These are phyloP conservation scores for Hypomyces rosellus DNA, from an alignment of 2,329 filamentous ascomycete genomes.

Conservation along the genomic window DNA sequence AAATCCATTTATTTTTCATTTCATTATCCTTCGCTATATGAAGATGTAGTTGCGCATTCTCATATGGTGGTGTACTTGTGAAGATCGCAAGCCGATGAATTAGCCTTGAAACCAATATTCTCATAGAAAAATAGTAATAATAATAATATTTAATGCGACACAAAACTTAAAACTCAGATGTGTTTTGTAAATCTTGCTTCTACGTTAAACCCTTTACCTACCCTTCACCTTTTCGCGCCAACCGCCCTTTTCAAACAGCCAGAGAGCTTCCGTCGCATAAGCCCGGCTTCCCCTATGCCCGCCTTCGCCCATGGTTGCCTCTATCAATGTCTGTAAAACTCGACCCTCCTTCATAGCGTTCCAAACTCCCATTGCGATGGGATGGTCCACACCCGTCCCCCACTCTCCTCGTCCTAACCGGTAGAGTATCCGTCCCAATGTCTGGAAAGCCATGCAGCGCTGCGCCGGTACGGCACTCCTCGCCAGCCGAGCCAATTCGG, in stretches of 20 bases:
- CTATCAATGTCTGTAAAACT: slow-evolving; percentile 68
- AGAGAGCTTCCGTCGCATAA: slow-evolving; percentile 84
- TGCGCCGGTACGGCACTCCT: slow-evolving; percentile 80
- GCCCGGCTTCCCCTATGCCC: slow-evolving; percentile 74
- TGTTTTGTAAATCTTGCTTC: background rate
- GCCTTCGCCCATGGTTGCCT: slow-evolving; percentile 63
- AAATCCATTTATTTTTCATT: background rate
- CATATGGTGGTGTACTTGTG: no score
- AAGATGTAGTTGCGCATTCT: no score
- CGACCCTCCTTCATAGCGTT: slow-evolving; percentile 66
- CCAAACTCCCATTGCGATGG: slow-evolving; percentile 77
- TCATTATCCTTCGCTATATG: no score
- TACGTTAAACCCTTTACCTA: slow-evolving; percentile 26
- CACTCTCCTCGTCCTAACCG: slow-evolving; percentile 68
- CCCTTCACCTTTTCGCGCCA: slow-evolving; percentile 60
- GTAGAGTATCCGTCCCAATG: slow-evolving; percentile 78
- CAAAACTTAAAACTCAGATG: background rate
- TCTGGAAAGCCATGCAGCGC: slow-evolving; percentile 86
- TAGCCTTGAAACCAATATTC: no score
- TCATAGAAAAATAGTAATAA: no score
- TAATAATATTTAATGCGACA: no score
- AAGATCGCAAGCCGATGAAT: no score
- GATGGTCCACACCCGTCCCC: slow-evolving; percentile 52
- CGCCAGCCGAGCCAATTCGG: slow-evolving; percentile 74
- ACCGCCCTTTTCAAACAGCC: slow-evolving; percentile 70